These are phyloP conservation scores for Fraxinus sp. DNA, from an alignment of 305 asterid species.

Conservation along the genomic window DNA sequence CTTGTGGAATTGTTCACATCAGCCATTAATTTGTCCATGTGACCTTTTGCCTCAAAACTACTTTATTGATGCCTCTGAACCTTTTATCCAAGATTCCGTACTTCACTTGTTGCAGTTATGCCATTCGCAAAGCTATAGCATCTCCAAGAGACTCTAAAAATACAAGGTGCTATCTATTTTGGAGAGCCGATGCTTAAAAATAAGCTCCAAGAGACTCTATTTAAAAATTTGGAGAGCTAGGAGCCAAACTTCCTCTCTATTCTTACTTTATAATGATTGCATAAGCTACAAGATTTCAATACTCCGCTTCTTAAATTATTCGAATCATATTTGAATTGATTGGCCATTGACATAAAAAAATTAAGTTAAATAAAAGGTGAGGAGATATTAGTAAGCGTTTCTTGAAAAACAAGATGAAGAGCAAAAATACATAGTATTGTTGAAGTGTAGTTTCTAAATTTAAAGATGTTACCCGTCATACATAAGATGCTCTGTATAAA, in stretches of 20 bases:
- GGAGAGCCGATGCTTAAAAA: not conserved
- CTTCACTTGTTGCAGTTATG: not conserved
- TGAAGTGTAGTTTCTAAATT: not conserved
- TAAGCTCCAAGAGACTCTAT: not conserved
- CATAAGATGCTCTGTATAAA: not conserved
- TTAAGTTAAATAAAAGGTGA: not conserved
- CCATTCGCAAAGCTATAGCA: not conserved
- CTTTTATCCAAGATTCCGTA: constrained; percentile 12
- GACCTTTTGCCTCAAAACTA: not conserved
- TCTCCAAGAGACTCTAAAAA: not conserved
- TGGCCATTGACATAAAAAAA: not conserved
- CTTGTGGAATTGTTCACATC: not conserved
- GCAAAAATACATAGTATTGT: not conserved
- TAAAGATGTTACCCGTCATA: not conserved
- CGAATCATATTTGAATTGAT: not conserved
- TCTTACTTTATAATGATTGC: not conserved
- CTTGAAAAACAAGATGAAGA: not conserved
- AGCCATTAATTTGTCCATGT: not conserved
- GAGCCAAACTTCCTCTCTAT: not conserved
- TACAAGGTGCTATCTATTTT: not conserved
- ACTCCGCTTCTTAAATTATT: not conserved
- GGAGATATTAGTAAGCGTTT: not conserved
- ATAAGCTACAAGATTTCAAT: not conserved
- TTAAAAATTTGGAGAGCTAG: not conserved
- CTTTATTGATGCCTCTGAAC: constrained; percentile 1